A percentile compares a stretch with the other conserved stretches of the same genome.
Conservation (phyloP, 768 basidiomycete species). For the Mycena venus region DNA sequence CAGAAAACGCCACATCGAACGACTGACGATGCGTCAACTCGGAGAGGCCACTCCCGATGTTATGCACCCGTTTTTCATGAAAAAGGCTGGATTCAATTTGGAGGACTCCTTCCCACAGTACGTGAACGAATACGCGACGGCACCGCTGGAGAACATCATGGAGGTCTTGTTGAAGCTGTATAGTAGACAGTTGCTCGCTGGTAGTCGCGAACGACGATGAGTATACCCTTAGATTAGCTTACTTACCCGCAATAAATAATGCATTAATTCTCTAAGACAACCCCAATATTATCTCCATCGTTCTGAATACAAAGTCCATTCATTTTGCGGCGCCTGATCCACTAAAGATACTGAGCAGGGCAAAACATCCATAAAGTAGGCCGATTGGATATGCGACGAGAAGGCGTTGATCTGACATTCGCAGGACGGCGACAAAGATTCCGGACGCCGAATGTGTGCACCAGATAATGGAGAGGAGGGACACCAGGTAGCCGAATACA, state of each 20-base stretch:
- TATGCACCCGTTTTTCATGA: constrained; percentile 90
- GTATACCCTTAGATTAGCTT: constrained; percentile 3
- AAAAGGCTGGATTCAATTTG: constrained; percentile 85
- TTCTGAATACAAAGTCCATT: constrained; percentile 19
- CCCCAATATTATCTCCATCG: constrained; percentile 7
- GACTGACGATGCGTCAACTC: constrained; percentile 87
- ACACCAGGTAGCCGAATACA: constrained; percentile 87
- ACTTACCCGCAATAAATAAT: constrained; percentile 27
- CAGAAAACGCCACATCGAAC: constrained; percentile 76
- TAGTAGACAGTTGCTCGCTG: constrained; percentile 74
- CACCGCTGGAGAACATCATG: constrained; percentile 88
- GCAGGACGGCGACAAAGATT: constrained; percentile 94
- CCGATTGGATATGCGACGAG: constrained; percentile 98
- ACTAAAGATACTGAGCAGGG: constrained; percentile 92
- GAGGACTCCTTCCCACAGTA: constrained; percentile 90
- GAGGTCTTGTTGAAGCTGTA: constrained; percentile 83
- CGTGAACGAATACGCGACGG: constrained; percentile 89
- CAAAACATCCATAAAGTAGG: constrained; percentile 94
- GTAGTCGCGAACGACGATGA: constrained; percentile 37
- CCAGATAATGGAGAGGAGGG: constrained; percentile 90
- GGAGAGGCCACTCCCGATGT: constrained; percentile 92
- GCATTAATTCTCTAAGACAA: constrained; percentile 38
- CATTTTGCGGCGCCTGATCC: constrained; percentile 46
- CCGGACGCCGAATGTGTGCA: constrained; percentile 96
- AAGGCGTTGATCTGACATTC: constrained; percentile 95